Evolutionary conservation across 495 filamentous ascomycete species (phyloP), one percentile per base, ranked within the genome.

Genomic region (Penicillium fimorum): DNA sequence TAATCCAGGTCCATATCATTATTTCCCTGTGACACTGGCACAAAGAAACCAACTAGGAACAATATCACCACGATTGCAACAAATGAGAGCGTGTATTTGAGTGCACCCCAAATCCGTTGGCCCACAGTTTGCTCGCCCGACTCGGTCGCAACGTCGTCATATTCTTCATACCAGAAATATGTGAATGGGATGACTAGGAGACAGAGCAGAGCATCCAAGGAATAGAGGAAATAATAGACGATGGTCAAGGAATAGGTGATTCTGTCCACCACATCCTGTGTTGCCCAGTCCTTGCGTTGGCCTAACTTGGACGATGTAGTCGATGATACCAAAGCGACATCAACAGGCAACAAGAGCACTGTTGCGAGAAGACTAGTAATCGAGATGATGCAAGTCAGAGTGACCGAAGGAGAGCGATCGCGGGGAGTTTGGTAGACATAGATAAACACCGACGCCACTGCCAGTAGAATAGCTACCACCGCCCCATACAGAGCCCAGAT

Each of bases 141-240:
- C 55, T 95, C 88, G 20, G 82, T 76, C 32, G 89, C 89, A 48
- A 89, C 87, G 74, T 96, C 87, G 63, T 93, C 89, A 63, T 95
- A 94, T 71, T 97, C 95, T 73, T 99, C 94, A 59, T 95, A 96
- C 85, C 86, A 96, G 73, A 99, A 99, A 74, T 97, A 99, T 12
- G 91, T 86, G 67, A 99, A 99, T 2, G 94, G 94, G 18, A 96
- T 85, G 18, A 96, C 84, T 33, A 98, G 65, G 37, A 99, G 79
- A 67, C 95, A 97, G 13, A 99, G 86, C 2, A 96, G 69, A 1
- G 92, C 92, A 72, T 99, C 95, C 56, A 96, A 70, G 30, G 88
- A 93, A 72, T 97, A 99, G 1, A 97, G 79, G 0, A 84, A 79
- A 71, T 97, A 99, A 71, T 97, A 99, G 48, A 96, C 86, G 55